phyloP scores from a whole-genome alignment of 257 asterid species.

The Solanum paucissectum region DNA sequence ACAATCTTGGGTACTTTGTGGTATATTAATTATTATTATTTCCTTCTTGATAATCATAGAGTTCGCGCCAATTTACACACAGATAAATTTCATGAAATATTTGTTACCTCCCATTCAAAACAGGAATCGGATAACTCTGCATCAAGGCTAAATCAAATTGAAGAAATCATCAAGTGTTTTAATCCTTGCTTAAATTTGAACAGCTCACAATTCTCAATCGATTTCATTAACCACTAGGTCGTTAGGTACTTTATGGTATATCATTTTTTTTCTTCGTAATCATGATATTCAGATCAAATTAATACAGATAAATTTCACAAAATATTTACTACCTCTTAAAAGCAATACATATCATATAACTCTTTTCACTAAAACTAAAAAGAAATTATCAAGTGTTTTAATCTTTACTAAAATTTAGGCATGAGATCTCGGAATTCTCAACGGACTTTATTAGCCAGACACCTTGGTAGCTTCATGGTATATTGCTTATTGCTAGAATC shows the following conservation, averaged over 20 bases:
- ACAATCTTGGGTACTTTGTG: background rate
- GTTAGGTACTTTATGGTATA: too few relatives aligned
- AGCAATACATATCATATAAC: background rate
- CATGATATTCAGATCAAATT: background rate
- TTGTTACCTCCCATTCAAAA: background rate
- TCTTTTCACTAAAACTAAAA: background rate
- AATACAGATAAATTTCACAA: background rate
- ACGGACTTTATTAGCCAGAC: background rate
- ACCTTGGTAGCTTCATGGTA: background rate
- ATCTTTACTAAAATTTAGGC: too few relatives aligned
- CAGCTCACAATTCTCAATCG: fast-evolving
- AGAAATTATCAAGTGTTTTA: background rate
- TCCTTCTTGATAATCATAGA: too few relatives aligned
- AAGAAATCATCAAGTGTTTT: background rate
- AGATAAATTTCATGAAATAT: background rate
- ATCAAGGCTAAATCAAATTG: background rate
- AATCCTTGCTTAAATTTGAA: background rate
- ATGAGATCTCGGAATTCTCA: background rate
- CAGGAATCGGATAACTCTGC: background rate
- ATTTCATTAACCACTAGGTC: background rate
- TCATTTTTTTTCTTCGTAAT: background rate
- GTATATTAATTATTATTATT: background rate
- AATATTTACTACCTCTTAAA: background rate
- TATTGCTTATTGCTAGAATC: background rate
- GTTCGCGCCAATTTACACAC: background rate